phyloP scores from a whole-genome alignment of 805 yeast species.

The Jamesozyma lodderae region DNA sequence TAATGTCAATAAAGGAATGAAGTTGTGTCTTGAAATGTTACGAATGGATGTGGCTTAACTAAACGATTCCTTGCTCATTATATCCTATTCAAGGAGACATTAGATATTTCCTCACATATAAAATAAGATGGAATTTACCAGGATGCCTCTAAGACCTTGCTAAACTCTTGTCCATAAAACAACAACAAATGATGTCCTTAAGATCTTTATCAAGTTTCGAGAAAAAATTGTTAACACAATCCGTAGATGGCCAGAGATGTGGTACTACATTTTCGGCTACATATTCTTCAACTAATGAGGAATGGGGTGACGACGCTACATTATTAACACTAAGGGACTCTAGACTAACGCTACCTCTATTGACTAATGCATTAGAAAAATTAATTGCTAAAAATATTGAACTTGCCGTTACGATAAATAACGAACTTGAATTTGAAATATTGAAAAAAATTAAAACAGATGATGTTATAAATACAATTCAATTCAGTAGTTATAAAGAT shows the following conservation, averaged over 20 bases:
- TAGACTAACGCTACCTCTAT: conserved; percentile 10
- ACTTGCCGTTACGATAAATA: conserved; percentile 19
- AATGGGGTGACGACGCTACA: conserved; percentile 22
- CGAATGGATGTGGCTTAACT: too few species aligned
- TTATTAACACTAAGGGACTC: conserved; percentile 15
- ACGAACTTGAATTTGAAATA: conserved; percentile 17
- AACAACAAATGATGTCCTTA: conserved; percentile 11
- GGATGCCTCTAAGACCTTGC: too few species aligned
- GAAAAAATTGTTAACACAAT: conserved; percentile 18
- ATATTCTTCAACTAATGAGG: conserved; percentile 11
- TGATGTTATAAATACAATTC: conserved; percentile 20
- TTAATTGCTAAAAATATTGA: conserved; percentile 19
- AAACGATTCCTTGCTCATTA: too few species aligned
- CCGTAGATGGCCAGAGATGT: conserved; percentile 18
- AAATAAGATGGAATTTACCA: too few species aligned
- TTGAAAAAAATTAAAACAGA: conserved; percentile 12
- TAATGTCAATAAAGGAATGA: too few species aligned
- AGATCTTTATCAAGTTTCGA: conserved; percentile 23
- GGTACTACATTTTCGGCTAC: conserved; percentile 23
- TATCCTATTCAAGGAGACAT: too few species aligned
- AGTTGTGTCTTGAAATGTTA: too few species aligned
- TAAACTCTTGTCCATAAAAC: too few species aligned
- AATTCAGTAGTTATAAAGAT: conserved; percentile 20
- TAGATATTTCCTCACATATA: too few species aligned
- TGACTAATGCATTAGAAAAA: conserved; percentile 16